Conservation (phyloP, 495 filamentous ascomycete species). For the Penicillium canariense region DNA sequence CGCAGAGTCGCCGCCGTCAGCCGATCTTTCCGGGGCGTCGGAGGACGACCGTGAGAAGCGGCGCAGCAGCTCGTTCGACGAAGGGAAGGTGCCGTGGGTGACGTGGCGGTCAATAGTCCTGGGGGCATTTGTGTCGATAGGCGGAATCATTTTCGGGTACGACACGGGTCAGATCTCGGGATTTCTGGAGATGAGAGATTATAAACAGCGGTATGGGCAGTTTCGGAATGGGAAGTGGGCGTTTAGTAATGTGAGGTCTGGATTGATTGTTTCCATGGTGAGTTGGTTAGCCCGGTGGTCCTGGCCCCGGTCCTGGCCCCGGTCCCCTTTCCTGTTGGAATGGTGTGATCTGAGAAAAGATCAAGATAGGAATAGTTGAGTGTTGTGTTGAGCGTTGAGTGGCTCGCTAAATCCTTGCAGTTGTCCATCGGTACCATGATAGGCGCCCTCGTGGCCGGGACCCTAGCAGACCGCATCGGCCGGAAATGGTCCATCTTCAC, state of each 20-base stretch:
- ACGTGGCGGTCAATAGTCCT: conserved; percentile 47
- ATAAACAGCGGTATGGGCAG: conserved; percentile 42
- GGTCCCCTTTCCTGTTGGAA: no score
- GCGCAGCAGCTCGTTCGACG: conserved; percentile 18
- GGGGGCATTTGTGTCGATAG: conserved; percentile 58
- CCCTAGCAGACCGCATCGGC: conserved; percentile 48
- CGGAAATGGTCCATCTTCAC: conserved; percentile 47
- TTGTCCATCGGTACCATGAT: conserved; percentile 64
- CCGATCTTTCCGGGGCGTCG: conserved; percentile 8
- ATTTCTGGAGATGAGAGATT: conserved; percentile 61
- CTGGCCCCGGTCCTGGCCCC: no score
- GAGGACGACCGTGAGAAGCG: conserved; percentile 15
- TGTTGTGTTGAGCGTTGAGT: background rate
- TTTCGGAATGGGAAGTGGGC: conserved; percentile 30
- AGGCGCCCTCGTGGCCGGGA: conserved; percentile 58
- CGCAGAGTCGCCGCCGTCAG: conserved; percentile 12
- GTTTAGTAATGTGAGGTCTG: conserved; percentile 51
- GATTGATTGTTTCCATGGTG: conserved; percentile 51
- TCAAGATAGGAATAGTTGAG: no score
- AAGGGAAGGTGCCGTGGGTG: conserved; percentile 37
- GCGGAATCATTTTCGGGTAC: conserved; percentile 60
- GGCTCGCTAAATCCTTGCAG: conserved; percentile 7
- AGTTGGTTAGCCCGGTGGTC: no score
- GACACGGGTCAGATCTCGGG: conserved; percentile 53
- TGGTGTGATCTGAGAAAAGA: no score